phyloP scores from a whole-genome alignment of 2,329 filamentous ascomycete species.

The Alternaria rosae region DNA sequence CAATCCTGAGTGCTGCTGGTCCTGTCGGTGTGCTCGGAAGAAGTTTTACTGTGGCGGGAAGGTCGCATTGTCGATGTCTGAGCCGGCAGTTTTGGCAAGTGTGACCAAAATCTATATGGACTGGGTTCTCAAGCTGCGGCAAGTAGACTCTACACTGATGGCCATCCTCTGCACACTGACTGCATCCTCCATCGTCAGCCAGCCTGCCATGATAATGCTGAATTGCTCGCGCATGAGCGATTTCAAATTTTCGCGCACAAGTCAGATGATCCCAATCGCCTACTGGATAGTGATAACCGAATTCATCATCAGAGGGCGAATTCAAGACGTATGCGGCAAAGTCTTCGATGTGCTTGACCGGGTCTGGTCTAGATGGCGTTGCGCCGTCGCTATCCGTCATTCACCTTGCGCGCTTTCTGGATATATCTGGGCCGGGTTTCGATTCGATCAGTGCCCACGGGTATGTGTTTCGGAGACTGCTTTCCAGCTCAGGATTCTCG shows the following conservation, averaged over 20 bases:
- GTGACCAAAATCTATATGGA: conserved; percentile 3
- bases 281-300: neutral
- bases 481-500: conserved; percentile 2
- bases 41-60: neutral
- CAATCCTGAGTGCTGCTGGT: neutral
- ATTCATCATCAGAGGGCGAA: conserved; percentile 5
- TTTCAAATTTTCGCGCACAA: neutral
- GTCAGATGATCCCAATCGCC: conserved; percentile 6
- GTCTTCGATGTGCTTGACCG: conserved; percentile 7
- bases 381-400: neutral
- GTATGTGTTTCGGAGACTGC: conserved; percentile 8
- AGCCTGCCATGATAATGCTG: conserved; percentile 9
- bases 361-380: neutral
- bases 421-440: neutral
- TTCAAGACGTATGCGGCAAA: conserved; percentile 8
- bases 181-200: conserved; percentile 3
- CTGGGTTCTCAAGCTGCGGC: neutral
- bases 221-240: conserved; percentile 20
- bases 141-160: conserved; percentile 16
- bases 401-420: neutral
- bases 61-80: neutral
- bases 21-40: neutral
- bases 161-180: conserved; percentile 4
- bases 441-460: conserved; percentile 10
- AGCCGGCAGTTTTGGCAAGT: conserved; percentile 17